Percentiles rank a stretch among this genome's conserved stretches.
These are phyloP conservation scores for Macrophomina phaseolina DNA, from an alignment of 2,329 filamentous ascomycete genomes.

Conservation along the genomic window DNA sequence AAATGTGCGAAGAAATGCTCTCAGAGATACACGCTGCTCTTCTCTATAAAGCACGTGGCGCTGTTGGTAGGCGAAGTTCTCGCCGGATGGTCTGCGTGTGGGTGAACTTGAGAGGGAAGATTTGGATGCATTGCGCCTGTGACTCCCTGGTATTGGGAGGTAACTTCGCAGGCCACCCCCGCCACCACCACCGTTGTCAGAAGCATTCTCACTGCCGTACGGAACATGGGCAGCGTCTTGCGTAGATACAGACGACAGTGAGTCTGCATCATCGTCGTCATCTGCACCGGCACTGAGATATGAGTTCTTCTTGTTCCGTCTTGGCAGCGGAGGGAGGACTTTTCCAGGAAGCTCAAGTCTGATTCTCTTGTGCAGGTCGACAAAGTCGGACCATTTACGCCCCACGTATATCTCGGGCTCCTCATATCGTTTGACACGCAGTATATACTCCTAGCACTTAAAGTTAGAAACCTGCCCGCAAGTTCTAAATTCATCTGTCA, in stretches of 20 bases:
- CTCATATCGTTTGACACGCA: slow-evolving; percentile 80
- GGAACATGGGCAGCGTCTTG: slow-evolving; percentile 55
- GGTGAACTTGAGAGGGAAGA: slow-evolving; percentile 38
- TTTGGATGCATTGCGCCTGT: slow-evolving; percentile 50
- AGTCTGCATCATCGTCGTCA: slow-evolving; percentile 78
- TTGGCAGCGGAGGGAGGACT: slow-evolving; percentile 81
- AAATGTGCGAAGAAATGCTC: slow-evolving; percentile 87
- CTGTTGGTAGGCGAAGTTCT: slow-evolving; percentile 35
- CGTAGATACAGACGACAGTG: slow-evolving; percentile 80
- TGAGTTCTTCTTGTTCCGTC: slow-evolving; percentile 86
- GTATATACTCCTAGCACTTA: slow-evolving; percentile 76
- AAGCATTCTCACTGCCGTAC: slow-evolving; percentile 8
- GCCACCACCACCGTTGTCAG: slow-evolving; percentile 36
- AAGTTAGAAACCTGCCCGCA: neutral
- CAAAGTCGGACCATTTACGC: slow-evolving; percentile 88
- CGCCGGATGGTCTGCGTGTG: slow-evolving; percentile 31
- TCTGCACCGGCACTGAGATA: slow-evolving; percentile 61
- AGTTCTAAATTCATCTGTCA: neutral
- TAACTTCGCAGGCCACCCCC: slow-evolving; percentile 52
- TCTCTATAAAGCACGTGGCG: slow-evolving; percentile 77
- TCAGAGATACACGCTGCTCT: slow-evolving; percentile 85
- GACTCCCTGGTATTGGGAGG: slow-evolving; percentile 40
- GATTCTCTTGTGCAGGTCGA: slow-evolving; percentile 76
- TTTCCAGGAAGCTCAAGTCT: slow-evolving; percentile 89
- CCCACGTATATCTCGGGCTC: slow-evolving; percentile 80